Evolutionary conservation across 1,139 yeast species (phyloP).

Genomic region (Spathaspora jeffriesii): DNA sequence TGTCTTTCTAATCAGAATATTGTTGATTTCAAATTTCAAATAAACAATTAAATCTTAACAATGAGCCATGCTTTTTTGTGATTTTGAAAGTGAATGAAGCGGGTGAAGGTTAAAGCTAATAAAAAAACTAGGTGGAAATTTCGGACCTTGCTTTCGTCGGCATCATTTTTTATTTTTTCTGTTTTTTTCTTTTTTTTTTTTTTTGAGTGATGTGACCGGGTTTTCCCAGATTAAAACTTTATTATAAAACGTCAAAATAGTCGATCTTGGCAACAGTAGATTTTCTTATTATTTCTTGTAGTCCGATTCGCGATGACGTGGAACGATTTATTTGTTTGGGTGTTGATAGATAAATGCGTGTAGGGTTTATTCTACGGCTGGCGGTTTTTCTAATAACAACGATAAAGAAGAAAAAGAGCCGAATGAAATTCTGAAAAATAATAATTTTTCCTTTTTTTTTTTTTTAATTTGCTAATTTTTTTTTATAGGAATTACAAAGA

Average conservation of each 20-base stretch:
- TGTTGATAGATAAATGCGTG: background rate
- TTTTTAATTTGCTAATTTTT: background rate
- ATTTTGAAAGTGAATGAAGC: background rate
- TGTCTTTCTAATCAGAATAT: background rate
- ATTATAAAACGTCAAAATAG: background rate
- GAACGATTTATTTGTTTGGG: background rate
- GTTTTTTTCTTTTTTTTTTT: background rate
- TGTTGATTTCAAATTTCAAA: background rate
- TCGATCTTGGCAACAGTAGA: slow-evolving; percentile 1
- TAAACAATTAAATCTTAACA: background rate
- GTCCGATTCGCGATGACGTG: background rate
- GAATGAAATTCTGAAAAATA: background rate
- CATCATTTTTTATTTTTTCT: background rate
- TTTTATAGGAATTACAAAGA: background rate
- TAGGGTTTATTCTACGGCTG: background rate
- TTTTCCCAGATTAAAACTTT: background rate
- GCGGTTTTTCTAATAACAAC: background rate
- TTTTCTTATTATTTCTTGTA: background rate
- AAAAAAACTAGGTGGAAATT: background rate
- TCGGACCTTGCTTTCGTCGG: slow-evolving; percentile 1
- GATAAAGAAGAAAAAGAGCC: slow-evolving; percentile 3
- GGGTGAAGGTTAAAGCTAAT: slow-evolving; percentile 1
- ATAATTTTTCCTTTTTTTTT: background rate
- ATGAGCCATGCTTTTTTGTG: background rate
- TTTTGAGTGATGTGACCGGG: background rate